Evolutionary conservation across 352 stramenopile species (phyloP).

Genomic region (Nothophytophthora sp.): DNA sequence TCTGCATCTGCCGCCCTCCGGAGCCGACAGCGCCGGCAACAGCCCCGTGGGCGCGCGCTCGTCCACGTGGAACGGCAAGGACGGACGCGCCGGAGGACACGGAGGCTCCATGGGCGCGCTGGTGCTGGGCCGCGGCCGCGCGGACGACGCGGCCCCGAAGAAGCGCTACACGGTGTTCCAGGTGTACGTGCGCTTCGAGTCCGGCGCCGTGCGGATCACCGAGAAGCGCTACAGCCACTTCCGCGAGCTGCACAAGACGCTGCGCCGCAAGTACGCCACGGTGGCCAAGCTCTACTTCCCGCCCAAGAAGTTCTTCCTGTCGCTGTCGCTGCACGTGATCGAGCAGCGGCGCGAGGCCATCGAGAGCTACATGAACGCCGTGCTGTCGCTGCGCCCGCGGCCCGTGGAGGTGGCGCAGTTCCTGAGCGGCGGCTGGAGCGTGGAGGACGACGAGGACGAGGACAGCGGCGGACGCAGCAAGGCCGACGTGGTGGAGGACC

Average conservation of each 20-base stretch:
- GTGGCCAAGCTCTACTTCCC: conserved; percentile 86
- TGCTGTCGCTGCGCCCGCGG: conserved; percentile 69
- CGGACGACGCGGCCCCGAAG: conserved; percentile 24
- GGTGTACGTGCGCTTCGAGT: conserved; percentile 79
- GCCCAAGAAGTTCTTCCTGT: conserved; percentile 88
- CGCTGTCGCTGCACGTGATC: conserved; percentile 85
- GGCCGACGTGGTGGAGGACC: conserved; percentile 24
- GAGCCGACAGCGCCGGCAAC: conserved; percentile 32
- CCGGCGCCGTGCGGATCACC: conserved; percentile 50
- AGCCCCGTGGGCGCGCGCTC: conserved; percentile 31
- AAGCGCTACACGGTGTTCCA: conserved; percentile 85
- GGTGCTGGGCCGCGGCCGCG: conserved; percentile 21
- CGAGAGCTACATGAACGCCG: conserved; percentile 82
- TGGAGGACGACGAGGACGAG: conserved; percentile 66
- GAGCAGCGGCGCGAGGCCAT: conserved; percentile 82
- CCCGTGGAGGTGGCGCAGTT: conserved; percentile 74
- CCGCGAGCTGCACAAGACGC: conserved; percentile 78
- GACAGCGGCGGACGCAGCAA: conserved; percentile 44
- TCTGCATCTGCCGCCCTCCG: conserved; percentile 21
- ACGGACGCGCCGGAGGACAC: conserved; percentile 31
- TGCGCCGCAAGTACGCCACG: conserved; percentile 77
- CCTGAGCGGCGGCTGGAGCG: conserved; percentile 40
- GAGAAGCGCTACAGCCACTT: conserved; percentile 88
- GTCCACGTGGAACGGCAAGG: conserved; percentile 60
- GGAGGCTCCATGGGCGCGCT: conserved; percentile 38